Conservation (phyloP, 176 grass and related monocot genomes). For the Triticum monococcum region DNA sequence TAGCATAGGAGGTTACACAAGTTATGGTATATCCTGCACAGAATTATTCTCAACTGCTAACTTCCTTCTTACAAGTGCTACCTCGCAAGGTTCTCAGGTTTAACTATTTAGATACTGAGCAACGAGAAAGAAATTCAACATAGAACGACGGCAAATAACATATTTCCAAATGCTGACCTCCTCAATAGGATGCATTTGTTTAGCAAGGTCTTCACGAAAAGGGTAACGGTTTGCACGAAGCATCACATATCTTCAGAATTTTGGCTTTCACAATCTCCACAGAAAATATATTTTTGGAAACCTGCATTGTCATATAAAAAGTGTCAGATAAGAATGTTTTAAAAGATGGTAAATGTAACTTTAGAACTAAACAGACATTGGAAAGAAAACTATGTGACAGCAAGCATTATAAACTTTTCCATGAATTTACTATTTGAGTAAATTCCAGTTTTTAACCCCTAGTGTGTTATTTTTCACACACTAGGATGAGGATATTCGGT, state of each 20-base stretch:
- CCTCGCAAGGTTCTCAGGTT: no score
- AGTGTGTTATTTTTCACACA: no score
- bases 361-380: neutral
- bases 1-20: no score
- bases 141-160: conserved; percentile 11
- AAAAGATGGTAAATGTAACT: neutral
- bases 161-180: conserved; percentile 53
- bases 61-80: no score
- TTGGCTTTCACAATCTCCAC: conserved; percentile 74
- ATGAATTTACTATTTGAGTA: no score
- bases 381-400: neutral
- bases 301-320: conserved; percentile 39
- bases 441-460: no score
- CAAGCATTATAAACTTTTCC: no score
- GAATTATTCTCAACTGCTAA: no score
- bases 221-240: conserved; percentile 82
- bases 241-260: conserved; percentile 91
- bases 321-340: neutral
- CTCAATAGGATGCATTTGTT: conserved; percentile 62
- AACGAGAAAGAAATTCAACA: neutral
- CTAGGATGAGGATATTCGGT: no score
- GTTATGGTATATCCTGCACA: no score
- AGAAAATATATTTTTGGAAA: conserved; percentile 73
- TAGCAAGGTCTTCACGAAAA: conserved; percentile 70
- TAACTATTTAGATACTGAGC: no score